A percentile compares a stretch with the other conserved stretches of the same genome.
Evolutionary conservation across 768 basidiomycete genomes (phyloP).

Genomic region (Paxillus rubicundulus): DNA sequence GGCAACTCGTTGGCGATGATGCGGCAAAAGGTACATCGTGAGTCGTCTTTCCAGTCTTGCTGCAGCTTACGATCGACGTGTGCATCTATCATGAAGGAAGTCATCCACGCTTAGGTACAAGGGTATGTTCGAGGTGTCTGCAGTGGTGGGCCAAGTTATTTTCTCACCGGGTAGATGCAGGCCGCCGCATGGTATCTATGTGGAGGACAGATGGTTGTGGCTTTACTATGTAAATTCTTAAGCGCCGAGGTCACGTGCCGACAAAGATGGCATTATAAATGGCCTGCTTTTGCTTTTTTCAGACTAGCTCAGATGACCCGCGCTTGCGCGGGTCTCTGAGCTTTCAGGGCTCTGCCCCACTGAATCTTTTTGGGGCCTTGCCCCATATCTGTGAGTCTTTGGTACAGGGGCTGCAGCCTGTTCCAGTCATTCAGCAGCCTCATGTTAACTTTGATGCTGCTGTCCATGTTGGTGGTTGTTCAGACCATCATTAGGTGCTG

Average conservation of each 20-base stretch:
- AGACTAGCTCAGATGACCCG: too few relatives aligned
- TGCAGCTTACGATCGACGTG: conserved; percentile 49
- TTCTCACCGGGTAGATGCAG: not conserved
- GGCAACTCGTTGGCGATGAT: conserved; percentile 53
- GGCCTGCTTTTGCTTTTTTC: too few relatives aligned
- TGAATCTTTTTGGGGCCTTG: too few relatives aligned
- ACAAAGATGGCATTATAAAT: too few relatives aligned
- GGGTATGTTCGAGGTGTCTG: not conserved
- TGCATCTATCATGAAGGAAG: conserved; percentile 68
- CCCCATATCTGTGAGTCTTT: too few relatives aligned
- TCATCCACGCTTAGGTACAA: conserved; percentile 42
- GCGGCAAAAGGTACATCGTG: conserved; percentile 59
- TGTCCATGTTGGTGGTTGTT: too few relatives aligned
- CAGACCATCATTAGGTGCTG: too few relatives aligned
- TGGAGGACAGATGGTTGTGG: not conserved
- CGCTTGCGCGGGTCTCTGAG: too few relatives aligned
- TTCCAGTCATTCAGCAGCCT: too few relatives aligned
- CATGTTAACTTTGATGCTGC: too few relatives aligned
- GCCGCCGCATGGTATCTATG: not conserved
- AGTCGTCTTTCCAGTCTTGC: conserved; percentile 47
- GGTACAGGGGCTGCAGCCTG: too few relatives aligned
- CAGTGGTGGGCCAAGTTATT: not conserved
- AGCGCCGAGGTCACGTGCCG: not conserved
- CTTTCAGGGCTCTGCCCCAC: too few relatives aligned
- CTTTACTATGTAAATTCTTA: not conserved